Evolutionary conservation across 2,329 filamentous ascomycete species (phyloP), one percentile per base, ranked within the genome.

Genomic region (Zalaria sp.): DNA sequence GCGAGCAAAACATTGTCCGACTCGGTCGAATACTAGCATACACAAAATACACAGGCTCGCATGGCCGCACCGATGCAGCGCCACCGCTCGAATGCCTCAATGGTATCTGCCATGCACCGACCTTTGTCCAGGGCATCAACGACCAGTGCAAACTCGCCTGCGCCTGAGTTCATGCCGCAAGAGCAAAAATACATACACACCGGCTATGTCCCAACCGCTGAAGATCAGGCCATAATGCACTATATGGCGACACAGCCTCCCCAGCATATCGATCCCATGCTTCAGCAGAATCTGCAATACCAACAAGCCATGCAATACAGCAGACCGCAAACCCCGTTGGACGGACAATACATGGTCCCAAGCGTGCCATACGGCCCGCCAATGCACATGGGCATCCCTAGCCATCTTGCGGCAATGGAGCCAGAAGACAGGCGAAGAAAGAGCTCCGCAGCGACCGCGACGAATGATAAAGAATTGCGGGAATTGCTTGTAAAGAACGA

Each of bases 381-480:
- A 7, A 32, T 32, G 29, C 25, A 25, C 25, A 45, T 45, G 43
- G 26, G n/a, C 5, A 29, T 45, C 5, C 34, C 35, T 7, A 32
- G 31, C 3, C 39, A 42, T n/a, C 28, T 45, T 9, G 25, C 18
- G 25, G 43, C 39, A 25, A 35, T 38, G 11, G 43, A 45, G 34
- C 51, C 54, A 4, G 65, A 68, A 26, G 65, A 66, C 26, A 64
- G 65, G 51, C 67, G 69, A 34, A 62, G 71, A 58, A 69, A 74
- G 27, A 62, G 65, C n/a, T 70, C 74, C 27, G 72, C 79, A 38
- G 79, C 81, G 10, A 86, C 77, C 48, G 81, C 82, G 3, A 85
- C 84, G 49, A 88, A 88, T 52, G 83, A 88, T 58, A 70, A 83
- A 44, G 83, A 89, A 58, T 79, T 89, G 72, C 73, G 83, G 35